Percentiles rank a stretch among this genome's conserved stretches.
Conservation (phyloP, 2,329 filamentous ascomycete genomes). For the Claviceps sp. region DNA sequence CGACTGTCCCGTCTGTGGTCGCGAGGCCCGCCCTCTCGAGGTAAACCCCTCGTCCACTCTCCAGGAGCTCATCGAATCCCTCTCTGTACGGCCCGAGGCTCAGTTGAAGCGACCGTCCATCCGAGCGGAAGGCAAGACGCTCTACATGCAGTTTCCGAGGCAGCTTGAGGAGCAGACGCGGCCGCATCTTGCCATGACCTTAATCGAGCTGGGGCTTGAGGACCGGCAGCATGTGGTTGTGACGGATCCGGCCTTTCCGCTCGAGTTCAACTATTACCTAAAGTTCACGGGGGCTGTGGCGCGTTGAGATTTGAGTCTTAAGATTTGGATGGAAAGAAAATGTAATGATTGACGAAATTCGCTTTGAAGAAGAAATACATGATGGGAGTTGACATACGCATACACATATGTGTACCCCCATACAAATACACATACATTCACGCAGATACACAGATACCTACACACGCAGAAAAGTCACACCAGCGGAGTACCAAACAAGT, state of each 20-base stretch:
- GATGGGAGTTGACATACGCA: too few relatives aligned
- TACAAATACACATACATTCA: too few relatives aligned
- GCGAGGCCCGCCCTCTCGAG: slow-evolving; percentile 59
- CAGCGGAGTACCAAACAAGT: neutral
- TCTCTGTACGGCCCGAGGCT: slow-evolving; percentile 72
- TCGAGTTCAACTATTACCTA: slow-evolving; percentile 48
- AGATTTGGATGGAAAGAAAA: neutral
- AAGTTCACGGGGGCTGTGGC: slow-evolving; percentile 23
- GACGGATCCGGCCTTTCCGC: slow-evolving; percentile 77
- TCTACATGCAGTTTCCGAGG: slow-evolving; percentile 80
- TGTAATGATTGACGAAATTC: neutral
- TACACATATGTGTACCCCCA: too few relatives aligned
- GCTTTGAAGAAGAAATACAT: neutral
- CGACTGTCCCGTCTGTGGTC: slow-evolving; percentile 90
- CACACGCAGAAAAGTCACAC: neutral
- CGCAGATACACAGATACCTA: neutral
- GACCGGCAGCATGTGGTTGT: slow-evolving; percentile 84
- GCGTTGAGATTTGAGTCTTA: neutral
- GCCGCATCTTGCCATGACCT: slow-evolving; percentile 65
- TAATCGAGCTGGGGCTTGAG: slow-evolving; percentile 57
- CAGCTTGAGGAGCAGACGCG: slow-evolving; percentile 74
- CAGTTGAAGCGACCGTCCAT: slow-evolving; percentile 92
- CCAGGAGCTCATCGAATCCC: slow-evolving; percentile 70
- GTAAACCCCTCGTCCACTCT: slow-evolving; percentile 62
- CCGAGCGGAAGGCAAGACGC: slow-evolving; percentile 61